Conservation (phyloP, 805 yeast genomes). For the Monosporozyma aerobia region DNA sequence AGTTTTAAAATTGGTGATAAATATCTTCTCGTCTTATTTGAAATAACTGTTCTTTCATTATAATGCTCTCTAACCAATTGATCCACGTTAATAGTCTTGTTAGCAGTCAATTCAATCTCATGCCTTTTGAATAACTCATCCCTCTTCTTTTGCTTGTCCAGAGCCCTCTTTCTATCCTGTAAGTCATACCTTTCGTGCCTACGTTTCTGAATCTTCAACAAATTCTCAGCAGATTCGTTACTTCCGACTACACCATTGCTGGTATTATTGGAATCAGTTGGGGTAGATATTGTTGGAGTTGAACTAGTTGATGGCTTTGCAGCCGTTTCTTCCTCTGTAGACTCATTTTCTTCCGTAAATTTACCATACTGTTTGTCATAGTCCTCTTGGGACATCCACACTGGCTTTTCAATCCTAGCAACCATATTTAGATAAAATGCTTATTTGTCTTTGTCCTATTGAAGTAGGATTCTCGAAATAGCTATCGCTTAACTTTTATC, state of each 20-base stretch:
- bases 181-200: constrained; percentile 25
- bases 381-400: constrained; percentile 33
- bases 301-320: background rate
- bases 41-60: constrained; percentile 68
- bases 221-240: background rate
- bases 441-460: no score
- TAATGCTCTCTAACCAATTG: constrained; percentile 74
- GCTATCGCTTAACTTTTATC: background rate
- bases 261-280: background rate
- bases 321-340: background rate
- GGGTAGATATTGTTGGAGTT: background rate
- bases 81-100: constrained; percentile 39
- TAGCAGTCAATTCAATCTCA: constrained; percentile 30
- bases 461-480: background rate
- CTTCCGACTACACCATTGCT: background rate
- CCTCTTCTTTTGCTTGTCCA: constrained; percentile 19
- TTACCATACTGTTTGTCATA: constrained; percentile 26
- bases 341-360: constrained; percentile 3
- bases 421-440: background rate
- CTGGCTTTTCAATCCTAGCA: constrained; percentile 28
- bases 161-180: constrained; percentile 20
- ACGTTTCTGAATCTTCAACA: constrained; percentile 11
- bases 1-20: constrained; percentile 78
- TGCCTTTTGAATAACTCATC: constrained; percentile 30
- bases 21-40: constrained; percentile 53